Base-by-base conservation (phyloP, 2,329 filamentous ascomycete genomes). In the Neofusicoccum laricinum region DNA sequence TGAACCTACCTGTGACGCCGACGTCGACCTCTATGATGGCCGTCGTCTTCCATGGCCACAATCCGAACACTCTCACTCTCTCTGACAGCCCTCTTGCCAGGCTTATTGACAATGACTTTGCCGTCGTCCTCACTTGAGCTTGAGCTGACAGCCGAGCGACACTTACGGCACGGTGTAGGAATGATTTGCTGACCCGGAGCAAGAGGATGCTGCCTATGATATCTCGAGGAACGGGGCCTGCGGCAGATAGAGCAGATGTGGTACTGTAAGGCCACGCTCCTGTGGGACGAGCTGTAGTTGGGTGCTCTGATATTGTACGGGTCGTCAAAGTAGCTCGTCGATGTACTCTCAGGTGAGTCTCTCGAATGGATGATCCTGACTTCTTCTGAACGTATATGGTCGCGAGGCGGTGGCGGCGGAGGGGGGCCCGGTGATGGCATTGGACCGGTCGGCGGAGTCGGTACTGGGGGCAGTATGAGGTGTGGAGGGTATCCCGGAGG, bases 241-340 rank as follows among this genome's bases (percentile, higher is more conserved):
- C 72, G 71, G 49, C 76, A 78, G 17, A 72, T 65, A 32, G 70
- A 73, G 65, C 76, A 78, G 7, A 71, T 73, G 67, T 77, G 76
- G 59, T 72, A 76, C 10, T 51, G 41, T 15, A 59, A n/a, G 10
- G 46, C 45, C 25, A 40, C 63, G 5, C 51, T 15, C 19, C 48
- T 51, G 32, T 41, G 51, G 11, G 11, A 34, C 8, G 50, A 41
- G 5, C 12, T 12, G 41, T 48, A 48, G 8, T 36, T 36, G 71
- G 65, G 53, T 71, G 63, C 11, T 72, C 69, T 11, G 30, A 21
- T 34, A 41, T 36, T 57, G 69, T 64, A 57, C 66, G 68, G 19
- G 49, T 58, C 21, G 15, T 40, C 45, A 45, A 38, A 51, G 21
- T 55, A 61, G 41, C 25, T 34, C 12, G 34, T 17, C 6, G 34